Percentiles rank a stretch among this genome's conserved stretches.
Evolutionary conservation across 164 flowering plant genomes (phyloP).

Genomic region (Saururus chinensis): DNA sequence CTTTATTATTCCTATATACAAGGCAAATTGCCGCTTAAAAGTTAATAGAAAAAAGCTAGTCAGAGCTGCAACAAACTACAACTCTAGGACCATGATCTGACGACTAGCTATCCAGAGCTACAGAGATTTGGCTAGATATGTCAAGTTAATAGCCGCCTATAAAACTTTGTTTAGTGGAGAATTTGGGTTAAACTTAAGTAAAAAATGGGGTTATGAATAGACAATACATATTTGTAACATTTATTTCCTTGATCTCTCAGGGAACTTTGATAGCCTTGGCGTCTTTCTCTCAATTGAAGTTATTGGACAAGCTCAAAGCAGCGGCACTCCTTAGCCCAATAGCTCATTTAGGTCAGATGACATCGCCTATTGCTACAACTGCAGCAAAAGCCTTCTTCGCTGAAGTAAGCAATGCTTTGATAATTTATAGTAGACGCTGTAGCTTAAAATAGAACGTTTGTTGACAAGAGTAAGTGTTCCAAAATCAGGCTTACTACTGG

Average conservation of each 20-base stretch:
- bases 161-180: too few species aligned
- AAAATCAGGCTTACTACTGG: slow-evolving; percentile 30
- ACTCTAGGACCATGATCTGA: too few species aligned
- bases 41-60: too few species aligned
- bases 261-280: slow-evolving; percentile 73
- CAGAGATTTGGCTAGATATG: too few species aligned
- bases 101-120: too few species aligned
- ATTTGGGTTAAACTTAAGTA: too few species aligned
- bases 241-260: slow-evolving; percentile 12
- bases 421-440: too few species aligned
- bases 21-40: too few species aligned
- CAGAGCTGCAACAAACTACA: too few species aligned
- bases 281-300: slow-evolving; percentile 39
- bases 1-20: too few species aligned
- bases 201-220: too few species aligned
- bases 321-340: slow-evolving; percentile 73
- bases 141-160: too few species aligned
- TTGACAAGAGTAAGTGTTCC: background rate
- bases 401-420: slow-evolving; percentile 29
- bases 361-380: slow-evolving; percentile 32
- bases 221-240: background rate
- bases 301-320: slow-evolving; percentile 40
- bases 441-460: background rate
- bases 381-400: slow-evolving; percentile 43
- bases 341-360: slow-evolving; percentile 50